Base-by-base conservation (phyloP, 495 filamentous ascomycete genomes). In the Aspergillus carlsbadensis region DNA sequence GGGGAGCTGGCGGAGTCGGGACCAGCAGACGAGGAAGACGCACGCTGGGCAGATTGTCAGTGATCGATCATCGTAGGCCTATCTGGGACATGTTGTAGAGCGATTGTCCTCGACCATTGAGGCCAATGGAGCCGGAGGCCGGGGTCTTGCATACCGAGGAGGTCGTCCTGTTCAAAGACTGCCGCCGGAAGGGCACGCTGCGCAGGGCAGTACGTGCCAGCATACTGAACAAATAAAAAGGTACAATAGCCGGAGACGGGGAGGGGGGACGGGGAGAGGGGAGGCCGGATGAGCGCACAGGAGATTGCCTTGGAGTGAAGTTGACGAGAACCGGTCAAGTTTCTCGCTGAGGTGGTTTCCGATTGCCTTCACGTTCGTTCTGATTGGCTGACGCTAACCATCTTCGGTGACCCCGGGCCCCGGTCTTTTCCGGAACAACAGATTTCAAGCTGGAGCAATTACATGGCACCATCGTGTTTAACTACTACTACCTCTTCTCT, bases 131-230 rank as follows among this genome's bases (percentile, higher is more conserved):
- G 46, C 64, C 48, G 46, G 52, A 58, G 53, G 57, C 59, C 57
- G 53, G 54, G 56, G 65, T 65, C 55, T 7, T 58, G 63, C 73
- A 63, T 79, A 82, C 79, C 67, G 73, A 76, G 63, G 76, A 73
- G 41, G 72, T 68, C 70, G 72, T 68, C 70, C 75, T 78, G 65
- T 73, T 73, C 65, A 81, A 65, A 55, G 74, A 69, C 67, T 77
- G 73, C 64, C 77, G 72, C 77, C 88, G 77, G 64, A 84, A 78
- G 81, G 90, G 90, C 82, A 85, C 81, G 70, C 86, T 81, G 75
- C 90, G 90, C 79, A 92, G 77, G 70, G 81, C 83, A 71, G 90
- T 88, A 78, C 90, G 86, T 77, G 88, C 87, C 84, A 96, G 81
- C 92, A 96, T 96, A 68, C 67, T 85, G 75, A 68, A 64, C 53